Evolutionary conservation across 495 filamentous ascomycete species (phyloP).

Genomic region (Xylaria acuta): DNA sequence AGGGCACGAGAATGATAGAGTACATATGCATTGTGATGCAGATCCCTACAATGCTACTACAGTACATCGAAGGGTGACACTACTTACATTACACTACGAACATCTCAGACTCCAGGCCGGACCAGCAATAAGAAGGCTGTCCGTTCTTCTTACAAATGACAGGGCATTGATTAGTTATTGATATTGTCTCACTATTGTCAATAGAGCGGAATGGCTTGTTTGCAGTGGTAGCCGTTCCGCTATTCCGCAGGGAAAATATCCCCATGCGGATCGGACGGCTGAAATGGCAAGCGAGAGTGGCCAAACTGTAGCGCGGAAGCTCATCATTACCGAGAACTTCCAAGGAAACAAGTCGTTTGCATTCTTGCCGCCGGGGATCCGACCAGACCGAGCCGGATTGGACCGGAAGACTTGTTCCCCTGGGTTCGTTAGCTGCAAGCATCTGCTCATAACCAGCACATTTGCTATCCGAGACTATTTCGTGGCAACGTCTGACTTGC

Average conservation of each 20-base stretch:
- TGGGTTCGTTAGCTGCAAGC: background rate
- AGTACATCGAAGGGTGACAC: background rate
- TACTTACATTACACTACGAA: background rate
- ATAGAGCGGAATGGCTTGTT: background rate
- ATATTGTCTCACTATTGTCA: conserved; percentile 10
- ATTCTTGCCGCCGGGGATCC: background rate
- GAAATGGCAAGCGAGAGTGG: background rate
- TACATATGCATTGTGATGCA: background rate
- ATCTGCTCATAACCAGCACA: conserved; percentile 15
- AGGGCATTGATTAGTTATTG: background rate
- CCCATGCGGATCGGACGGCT: background rate
- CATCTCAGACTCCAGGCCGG: background rate
- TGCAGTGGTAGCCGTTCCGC: background rate
- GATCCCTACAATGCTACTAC: background rate
- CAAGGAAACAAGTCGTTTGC: background rate
- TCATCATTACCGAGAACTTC: background rate
- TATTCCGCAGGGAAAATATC: background rate
- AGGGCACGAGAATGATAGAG: background rate
- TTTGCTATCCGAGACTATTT: background rate
- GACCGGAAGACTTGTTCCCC: background rate
- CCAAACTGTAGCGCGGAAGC: background rate
- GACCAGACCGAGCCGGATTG: conserved; percentile 1
- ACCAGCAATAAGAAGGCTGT: background rate
- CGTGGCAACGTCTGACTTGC: conserved; percentile 17
- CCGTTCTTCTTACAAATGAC: background rate